phyloP scores from a whole-genome alignment of 192 early-diverging fungal species.

The Backusella psychrophila region DNA sequence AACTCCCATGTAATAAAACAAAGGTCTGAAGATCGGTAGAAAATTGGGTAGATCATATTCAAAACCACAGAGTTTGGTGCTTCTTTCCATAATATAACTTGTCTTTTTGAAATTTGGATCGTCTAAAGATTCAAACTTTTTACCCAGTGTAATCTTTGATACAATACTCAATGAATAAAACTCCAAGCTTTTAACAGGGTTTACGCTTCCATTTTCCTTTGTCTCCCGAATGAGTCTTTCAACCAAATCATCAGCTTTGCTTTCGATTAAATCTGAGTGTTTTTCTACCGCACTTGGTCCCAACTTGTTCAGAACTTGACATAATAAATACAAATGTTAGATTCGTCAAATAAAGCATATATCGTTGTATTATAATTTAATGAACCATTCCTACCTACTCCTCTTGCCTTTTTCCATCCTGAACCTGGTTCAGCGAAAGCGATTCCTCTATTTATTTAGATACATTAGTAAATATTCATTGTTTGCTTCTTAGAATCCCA shows the following conservation, averaged over 20 bases:
- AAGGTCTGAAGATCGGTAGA: not conserved
- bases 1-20: not conserved
- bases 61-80: not conserved
- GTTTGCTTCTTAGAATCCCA: not conserved
- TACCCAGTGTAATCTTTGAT: not conserved
- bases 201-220: not conserved
- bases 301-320: not conserved
- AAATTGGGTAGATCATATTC: not conserved
- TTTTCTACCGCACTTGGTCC: not conserved
- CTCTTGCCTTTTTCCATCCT: not conserved
- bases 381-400: not conserved
- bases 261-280: not conserved
- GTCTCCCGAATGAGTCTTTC: not conserved
- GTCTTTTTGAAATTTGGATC: constrained; percentile 1
- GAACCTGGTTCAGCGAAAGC: not conserved
- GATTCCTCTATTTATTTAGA: not conserved
- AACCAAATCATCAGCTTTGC: not conserved
- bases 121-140: not conserved
- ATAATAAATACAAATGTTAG: not conserved
- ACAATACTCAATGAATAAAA: constrained; percentile 2
- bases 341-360: not conserved
- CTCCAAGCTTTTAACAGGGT: not conserved
- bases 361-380: not conserved
- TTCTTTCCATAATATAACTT: not conserved
- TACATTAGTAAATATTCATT: not conserved